Evolutionary conservation across 306 rosid species (phyloP).

Genomic region (Medicago arabica): DNA sequence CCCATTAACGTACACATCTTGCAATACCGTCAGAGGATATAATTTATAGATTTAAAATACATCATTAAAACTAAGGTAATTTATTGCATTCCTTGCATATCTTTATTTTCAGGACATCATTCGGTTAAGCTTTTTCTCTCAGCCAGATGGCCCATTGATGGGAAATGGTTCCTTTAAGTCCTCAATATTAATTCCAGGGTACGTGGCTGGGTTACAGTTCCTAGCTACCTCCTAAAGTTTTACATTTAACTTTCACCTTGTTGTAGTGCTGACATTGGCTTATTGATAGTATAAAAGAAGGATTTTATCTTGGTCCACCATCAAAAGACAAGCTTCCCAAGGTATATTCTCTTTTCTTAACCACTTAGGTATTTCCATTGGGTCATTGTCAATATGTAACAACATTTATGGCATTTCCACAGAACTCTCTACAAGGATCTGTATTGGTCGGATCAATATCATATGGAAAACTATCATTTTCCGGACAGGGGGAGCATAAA

Average conservation of each 20-base stretch:
- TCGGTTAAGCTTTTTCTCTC: conserved; percentile 76
- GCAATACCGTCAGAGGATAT: conserved; percentile 8
- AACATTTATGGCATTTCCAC: conserved; percentile 36
- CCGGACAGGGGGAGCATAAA: conserved; percentile 55
- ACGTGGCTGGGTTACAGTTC: conserved; percentile 47
- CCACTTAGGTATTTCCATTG: conserved; percentile 13
- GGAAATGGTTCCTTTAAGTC: conserved; percentile 83
- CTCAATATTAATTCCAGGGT: conserved; percentile 87
- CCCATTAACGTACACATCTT: not conserved
- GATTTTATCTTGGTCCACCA: conserved; percentile 90
- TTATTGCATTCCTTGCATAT: conserved; percentile 30
- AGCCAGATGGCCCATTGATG: conserved; percentile 88
- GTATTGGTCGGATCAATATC: conserved; percentile 86
- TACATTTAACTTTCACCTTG: conserved; percentile 34
- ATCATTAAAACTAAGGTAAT: conserved; percentile 22
- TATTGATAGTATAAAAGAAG: conserved; percentile 78
- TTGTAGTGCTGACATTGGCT: conserved; percentile 41
- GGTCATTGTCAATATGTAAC: conserved; percentile 28
- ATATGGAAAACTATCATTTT: conserved; percentile 68
- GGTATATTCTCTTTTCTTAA: conserved; percentile 52
- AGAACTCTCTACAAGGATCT: conserved; percentile 86
- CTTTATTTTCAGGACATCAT: conserved; percentile 65
- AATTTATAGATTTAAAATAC: conserved; percentile 11
- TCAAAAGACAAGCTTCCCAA: conserved; percentile 87
- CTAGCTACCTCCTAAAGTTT: conserved; percentile 35